Percentiles rank a stretch among this genome's conserved stretches.
phyloP scores from a whole-genome alignment of 805 yeast genomes.

The Hanseniaspora pseudoguilliermondii region DNA sequence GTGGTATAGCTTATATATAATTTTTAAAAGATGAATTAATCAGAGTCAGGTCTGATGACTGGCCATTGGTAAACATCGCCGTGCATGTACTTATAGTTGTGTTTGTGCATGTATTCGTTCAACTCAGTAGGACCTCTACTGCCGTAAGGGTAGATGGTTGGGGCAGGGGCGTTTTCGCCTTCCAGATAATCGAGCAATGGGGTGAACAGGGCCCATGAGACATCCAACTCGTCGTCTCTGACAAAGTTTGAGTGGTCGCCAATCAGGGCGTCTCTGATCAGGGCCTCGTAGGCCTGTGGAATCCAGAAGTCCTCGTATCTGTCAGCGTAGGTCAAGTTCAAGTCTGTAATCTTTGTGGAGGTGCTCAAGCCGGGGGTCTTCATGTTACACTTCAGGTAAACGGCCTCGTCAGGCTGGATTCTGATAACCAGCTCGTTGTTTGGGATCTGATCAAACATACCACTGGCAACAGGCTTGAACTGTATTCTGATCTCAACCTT shows the following conservation, averaged over 20 bases:
- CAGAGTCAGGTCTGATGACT: constrained; percentile 38
- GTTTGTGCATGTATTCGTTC: constrained; percentile 45
- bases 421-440: constrained; percentile 89
- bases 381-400: constrained; percentile 83
- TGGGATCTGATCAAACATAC: constrained; percentile 67
- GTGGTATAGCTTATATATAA: not conserved
- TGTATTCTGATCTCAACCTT: constrained; percentile 93
- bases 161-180: constrained; percentile 51
- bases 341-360: constrained; percentile 71
- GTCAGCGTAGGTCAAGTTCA: constrained; percentile 71
- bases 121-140: constrained; percentile 74
- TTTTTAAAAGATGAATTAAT: not conserved
- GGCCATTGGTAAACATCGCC: constrained; percentile 83
- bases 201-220: constrained; percentile 86
- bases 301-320: constrained; percentile 84
- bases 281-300: constrained; percentile 95
- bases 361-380: constrained; percentile 87
- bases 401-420: constrained; percentile 89
- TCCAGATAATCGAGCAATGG: constrained; percentile 77
- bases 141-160: constrained; percentile 69
- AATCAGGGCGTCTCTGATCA: constrained; percentile 75
- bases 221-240: constrained; percentile 92
- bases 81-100: constrained; percentile 60
- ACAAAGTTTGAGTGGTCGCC: constrained; percentile 97
- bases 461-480: constrained; percentile 73